Base-by-base conservation (phyloP, 1,284 basidiomycete species). In the Veloporphyrellus conicus region DNA sequence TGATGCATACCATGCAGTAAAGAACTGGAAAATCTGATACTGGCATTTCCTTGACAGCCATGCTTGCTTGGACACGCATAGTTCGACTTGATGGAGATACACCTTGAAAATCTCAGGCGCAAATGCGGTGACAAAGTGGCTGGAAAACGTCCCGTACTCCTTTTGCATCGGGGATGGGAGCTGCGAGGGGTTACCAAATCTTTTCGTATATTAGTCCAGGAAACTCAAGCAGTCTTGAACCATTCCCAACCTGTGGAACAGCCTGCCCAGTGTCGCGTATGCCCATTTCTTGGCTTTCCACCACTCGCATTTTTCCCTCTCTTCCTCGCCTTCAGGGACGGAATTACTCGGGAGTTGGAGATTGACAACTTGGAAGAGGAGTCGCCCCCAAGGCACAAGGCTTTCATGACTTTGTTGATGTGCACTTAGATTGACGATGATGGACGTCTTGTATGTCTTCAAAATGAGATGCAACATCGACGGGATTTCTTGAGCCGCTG, bases 281-380 rank as follows among this genome's bases (percentile, higher is more conserved):
- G 90, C 86, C 90, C 90, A 92, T 62, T 93, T 93, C 70, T 93
- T 93, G 6, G 84, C 79, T 60, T 85, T 87, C 84, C 87, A 90
- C 90, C 90, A 93, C 55, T 89, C 85, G 47, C 74, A 80, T 42
- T 73, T 73, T 66, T 93, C 88, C 33, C 85, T 73, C 27, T 87
- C 85, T 5, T 90, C 86, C 52, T 81, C 75, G 50, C 87, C 79
- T 25, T 78, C 77, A 1, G 87, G 84, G 0, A 90, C 77, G 18
- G 72, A 78, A 2, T 81, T 79, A 41, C 71, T 67, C 0, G 87
- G 84, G 31, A 92, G 69, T 47, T 76, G 73, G 28, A 90, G 69
- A 55, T 85, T 83, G 29, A 92, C 76, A 15, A 91, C 76, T 42
- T 78, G 73, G 67, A 93, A 90, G 31, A 93, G 70, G n/a, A 93